Conservation (phyloP, 495 filamentous ascomycete species). For the Chlorociboria aeruginascens region DNA sequence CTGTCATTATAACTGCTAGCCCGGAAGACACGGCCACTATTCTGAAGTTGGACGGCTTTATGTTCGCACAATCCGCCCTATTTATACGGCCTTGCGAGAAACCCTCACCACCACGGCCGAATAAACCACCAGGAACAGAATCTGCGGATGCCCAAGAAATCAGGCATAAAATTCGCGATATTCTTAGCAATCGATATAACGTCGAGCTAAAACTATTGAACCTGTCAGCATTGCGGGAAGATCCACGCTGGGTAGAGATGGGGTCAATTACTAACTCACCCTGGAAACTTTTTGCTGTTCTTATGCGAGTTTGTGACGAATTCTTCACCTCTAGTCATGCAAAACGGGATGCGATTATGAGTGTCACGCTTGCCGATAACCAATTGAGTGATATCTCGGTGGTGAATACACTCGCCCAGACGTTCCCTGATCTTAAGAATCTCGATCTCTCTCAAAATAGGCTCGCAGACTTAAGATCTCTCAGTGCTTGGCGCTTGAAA, state of each 20-base stretch:
- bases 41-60: constrained; percentile 48
- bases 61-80: constrained; percentile 51
- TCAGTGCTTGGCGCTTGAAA: constrained; percentile 61
- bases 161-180: constrained; percentile 30
- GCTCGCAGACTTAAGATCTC: constrained; percentile 39
- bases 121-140: constrained; percentile 2
- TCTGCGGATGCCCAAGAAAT: constrained; percentile 32
- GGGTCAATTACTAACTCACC: constrained; percentile 50
- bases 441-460: constrained; percentile 76
- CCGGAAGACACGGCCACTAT: constrained; percentile 49
- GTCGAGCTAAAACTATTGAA: constrained; percentile 59
- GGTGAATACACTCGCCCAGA: constrained; percentile 58
- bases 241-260: constrained; percentile 52
- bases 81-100: constrained; percentile 32
- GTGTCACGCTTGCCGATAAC: constrained; percentile 69
- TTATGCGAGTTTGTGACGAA: constrained; percentile 70
- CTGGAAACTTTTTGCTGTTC: constrained; percentile 77
- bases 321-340: constrained; percentile 52
- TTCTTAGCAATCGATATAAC: constrained; percentile 67
- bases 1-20: constrained; percentile 55
- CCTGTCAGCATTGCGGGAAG: constrained; percentile 59
- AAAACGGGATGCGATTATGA: constrained; percentile 60
- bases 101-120: constrained; percentile 15
- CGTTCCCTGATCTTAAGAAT: constrained; percentile 72
- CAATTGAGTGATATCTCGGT: constrained; percentile 53